Percentiles rank a stretch among this genome's conserved stretches.
Evolutionary conservation across 108 stramenopile species (phyloP).

Genomic region (Mayamaea pseudoterrestris): DNA sequence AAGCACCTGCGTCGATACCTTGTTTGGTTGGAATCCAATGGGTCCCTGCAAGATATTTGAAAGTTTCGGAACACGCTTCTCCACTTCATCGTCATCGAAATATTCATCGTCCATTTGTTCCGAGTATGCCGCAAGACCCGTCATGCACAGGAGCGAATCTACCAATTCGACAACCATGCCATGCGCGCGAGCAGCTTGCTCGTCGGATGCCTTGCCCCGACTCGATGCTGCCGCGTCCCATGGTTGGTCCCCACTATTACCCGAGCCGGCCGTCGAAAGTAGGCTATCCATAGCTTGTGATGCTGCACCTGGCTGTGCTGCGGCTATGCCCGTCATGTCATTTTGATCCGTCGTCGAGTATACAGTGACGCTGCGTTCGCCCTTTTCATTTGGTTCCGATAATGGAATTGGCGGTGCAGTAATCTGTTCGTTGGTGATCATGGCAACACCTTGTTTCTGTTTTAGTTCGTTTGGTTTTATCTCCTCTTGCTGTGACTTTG

Average conservation of each 20-base stretch:
- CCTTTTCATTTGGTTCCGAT: conserved; percentile 54
- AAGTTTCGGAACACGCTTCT: conserved; percentile 3
- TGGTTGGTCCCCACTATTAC: conserved; percentile 11
- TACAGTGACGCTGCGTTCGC: conserved; percentile 68
- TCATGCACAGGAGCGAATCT: conserved; percentile 39
- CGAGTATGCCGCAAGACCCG: conserved; percentile 74
- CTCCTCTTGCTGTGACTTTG: not conserved
- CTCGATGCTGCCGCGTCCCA: conserved; percentile 20
- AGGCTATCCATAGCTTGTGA: not conserved
- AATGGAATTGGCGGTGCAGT: conserved; percentile 48
- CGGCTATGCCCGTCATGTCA: conserved; percentile 61
- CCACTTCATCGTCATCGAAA: conserved; percentile 10
- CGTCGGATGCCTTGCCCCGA: conserved; percentile 21
- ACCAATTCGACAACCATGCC: conserved; percentile 53
- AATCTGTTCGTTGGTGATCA: not conserved
- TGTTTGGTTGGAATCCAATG: conserved; percentile 65
- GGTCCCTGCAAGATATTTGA: conserved; percentile 35
- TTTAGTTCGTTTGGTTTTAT: not conserved
- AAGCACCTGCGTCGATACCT: conserved; percentile 46
- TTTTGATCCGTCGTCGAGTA: conserved; percentile 74
- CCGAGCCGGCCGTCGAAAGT: conserved; percentile 10
- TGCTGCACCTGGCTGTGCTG: conserved; percentile 25
- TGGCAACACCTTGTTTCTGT: not conserved
- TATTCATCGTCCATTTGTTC: conserved; percentile 28
- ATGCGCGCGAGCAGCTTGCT: conserved; percentile 60